Evolutionary conservation across 1,284 basidiomycete species (phyloP).

Genomic region (Amylostereum areolatum): DNA sequence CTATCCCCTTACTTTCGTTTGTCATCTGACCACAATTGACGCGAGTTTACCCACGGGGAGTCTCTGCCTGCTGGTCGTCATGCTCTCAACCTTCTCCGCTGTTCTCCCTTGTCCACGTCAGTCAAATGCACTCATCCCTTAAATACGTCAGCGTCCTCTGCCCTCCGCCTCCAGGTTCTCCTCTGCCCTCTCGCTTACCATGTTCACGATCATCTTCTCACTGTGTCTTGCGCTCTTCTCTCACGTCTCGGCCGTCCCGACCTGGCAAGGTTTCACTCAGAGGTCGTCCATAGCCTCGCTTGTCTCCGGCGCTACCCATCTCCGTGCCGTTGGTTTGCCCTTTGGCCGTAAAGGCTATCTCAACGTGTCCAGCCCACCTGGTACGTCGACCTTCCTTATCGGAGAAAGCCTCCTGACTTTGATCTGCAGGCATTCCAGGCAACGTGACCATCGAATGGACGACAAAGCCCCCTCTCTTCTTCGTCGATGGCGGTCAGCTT

Average conservation of each 20-base stretch:
- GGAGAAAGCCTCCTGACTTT: not conserved
- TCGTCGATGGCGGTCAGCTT: constrained; percentile 44
- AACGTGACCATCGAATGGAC: constrained; percentile 25
- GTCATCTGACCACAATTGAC: too few relatives aligned
- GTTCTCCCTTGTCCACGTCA: too few relatives aligned
- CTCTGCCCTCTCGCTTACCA: not conserved
- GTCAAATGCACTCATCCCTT: too few relatives aligned
- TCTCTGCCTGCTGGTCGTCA: too few relatives aligned
- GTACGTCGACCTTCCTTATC: constrained; percentile 11
- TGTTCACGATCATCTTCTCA: not conserved
- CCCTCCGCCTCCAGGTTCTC: too few relatives aligned
- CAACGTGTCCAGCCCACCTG: constrained; percentile 22
- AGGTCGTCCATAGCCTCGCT: constrained; percentile 39
- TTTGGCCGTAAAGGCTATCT: constrained; percentile 30
- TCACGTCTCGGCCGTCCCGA: constrained; percentile 31
- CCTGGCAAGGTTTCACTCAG: constrained; percentile 38
- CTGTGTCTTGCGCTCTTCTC: not conserved
- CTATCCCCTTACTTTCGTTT: too few relatives aligned
- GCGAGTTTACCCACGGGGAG: too few relatives aligned
- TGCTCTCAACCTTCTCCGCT: too few relatives aligned
- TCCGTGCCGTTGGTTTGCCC: constrained; percentile 37
- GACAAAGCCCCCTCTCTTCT: constrained; percentile 36
- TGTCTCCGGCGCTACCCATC: constrained; percentile 39
- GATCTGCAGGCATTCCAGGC: constrained; percentile 22
- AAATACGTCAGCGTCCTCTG: too few relatives aligned